Conservation (phyloP, 1,284 basidiomycete species). For the Meripilus lineatus region DNA sequence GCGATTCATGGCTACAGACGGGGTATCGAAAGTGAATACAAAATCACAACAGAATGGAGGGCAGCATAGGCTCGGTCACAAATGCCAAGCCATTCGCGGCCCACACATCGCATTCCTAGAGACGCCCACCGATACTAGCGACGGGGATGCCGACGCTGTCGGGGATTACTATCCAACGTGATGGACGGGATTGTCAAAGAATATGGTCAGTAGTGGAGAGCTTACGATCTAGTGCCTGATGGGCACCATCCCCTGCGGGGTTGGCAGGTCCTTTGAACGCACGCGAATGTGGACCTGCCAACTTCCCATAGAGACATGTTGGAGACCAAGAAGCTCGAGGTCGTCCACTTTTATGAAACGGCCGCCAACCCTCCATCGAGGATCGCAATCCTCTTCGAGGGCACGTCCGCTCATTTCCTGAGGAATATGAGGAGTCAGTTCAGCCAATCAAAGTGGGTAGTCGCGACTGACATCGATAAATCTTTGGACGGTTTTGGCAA, state of each 20-base stretch:
- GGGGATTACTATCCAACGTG: background rate
- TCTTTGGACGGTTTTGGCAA: slow-evolving; percentile 33
- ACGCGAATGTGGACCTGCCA: slow-evolving; percentile 75
- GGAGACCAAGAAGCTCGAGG: slow-evolving; percentile 65
- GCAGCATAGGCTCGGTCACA: too few relatives aligned
- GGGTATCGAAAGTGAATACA: too few relatives aligned
- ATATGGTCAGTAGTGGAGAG: background rate
- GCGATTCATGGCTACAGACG: too few relatives aligned
- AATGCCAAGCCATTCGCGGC: too few relatives aligned
- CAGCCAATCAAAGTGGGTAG: background rate
- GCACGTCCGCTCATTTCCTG: slow-evolving; percentile 44
- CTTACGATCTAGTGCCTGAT: background rate
- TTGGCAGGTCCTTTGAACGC: slow-evolving; percentile 1
- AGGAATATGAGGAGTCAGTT: slow-evolving; percentile 5
- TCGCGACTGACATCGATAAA: slow-evolving; percentile 27
- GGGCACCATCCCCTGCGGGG: too few relatives aligned
- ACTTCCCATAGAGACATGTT: slow-evolving; percentile 73
- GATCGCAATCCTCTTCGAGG: slow-evolving; percentile 57
- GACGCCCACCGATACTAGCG: background rate
- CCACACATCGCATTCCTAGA: background rate
- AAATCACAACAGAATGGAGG: too few relatives aligned
- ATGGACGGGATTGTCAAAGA: background rate
- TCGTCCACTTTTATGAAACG: slow-evolving; percentile 55
- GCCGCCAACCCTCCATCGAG: slow-evolving; percentile 55
- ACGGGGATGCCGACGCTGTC: background rate